These are phyloP conservation scores for Plectranthus barbatus DNA, from an alignment of 257 asterid genomes.

Conservation along the genomic window DNA sequence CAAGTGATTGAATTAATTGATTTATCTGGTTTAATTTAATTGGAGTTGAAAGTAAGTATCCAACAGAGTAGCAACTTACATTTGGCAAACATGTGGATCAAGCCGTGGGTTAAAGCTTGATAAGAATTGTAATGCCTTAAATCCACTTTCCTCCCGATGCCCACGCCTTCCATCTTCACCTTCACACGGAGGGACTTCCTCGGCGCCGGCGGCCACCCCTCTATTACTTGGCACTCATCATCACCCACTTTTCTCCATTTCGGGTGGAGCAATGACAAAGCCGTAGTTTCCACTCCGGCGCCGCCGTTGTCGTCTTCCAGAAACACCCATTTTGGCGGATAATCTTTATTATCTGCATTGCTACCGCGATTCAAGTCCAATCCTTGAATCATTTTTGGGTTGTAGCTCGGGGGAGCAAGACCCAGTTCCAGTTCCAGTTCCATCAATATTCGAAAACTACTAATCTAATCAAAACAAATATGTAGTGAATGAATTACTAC, in stretches of 20 bases:
- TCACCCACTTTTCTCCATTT: neutral
- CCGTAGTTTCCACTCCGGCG: neutral
- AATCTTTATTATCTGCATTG: neutral
- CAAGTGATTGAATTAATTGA: neutral
- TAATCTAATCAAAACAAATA: too few relatives aligned
- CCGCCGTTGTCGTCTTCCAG: neutral
- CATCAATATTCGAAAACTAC: conserved; percentile 15
- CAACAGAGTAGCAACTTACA: conserved; percentile 17
- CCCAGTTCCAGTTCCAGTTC: conserved; percentile 62
- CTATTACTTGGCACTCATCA: conserved; percentile 14
- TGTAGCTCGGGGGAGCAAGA: conserved; percentile 40
- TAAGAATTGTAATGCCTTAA: conserved; percentile 29
- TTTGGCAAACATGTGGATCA: conserved; percentile 44
- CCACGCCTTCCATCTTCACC: conserved; percentile 59
- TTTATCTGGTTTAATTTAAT: too few relatives aligned
- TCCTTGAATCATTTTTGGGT: conserved; percentile 4
- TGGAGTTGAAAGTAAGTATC: too few relatives aligned
- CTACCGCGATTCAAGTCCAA: conserved; percentile 13
- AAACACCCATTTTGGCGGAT: neutral
- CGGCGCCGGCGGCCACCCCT: conserved; percentile 37
- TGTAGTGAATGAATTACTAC: too few relatives aligned
- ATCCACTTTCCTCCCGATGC: conserved; percentile 44
- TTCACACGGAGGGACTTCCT: conserved; percentile 33
- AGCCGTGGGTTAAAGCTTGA: conserved; percentile 18
- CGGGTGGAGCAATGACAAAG: conserved; percentile 25